Conservation (phyloP, 768 basidiomycete species). For the Trichaptum fuscoviolaceum region DNA sequence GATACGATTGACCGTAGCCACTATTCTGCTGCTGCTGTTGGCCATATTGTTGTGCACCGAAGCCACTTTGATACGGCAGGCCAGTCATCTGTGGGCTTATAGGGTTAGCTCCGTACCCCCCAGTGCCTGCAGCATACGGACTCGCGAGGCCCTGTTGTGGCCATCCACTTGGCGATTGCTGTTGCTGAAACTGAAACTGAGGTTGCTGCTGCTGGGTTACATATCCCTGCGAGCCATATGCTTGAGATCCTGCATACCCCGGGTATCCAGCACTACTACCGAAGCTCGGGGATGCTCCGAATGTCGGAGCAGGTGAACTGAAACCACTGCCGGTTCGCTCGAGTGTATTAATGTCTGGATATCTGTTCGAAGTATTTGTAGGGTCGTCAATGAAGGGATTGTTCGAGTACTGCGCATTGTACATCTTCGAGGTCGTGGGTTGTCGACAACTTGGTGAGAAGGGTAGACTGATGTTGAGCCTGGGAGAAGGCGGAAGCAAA, state of each 20-base stretch:
- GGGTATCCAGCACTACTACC: background rate
- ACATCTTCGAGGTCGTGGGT: background rate
- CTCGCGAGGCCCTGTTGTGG: background rate
- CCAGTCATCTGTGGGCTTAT: slow-evolving; percentile 2
- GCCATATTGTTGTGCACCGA: background rate
- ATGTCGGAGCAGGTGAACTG: background rate
- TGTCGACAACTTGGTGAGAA: background rate
- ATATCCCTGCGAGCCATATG: background rate
- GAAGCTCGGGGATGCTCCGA: background rate
- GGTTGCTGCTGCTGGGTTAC: background rate
- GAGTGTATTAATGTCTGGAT: slow-evolving; percentile 47
- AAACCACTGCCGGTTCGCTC: background rate
- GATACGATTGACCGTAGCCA: background rate
- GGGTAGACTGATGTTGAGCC: background rate
- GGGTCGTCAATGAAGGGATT: slow-evolving; percentile 66
- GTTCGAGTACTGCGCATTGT: slow-evolving; percentile 34
- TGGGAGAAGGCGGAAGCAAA: background rate
- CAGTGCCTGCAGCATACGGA: background rate
- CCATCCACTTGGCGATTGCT: background rate
- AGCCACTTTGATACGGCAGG: background rate
- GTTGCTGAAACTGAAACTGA: background rate
- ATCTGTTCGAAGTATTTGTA: slow-evolving; percentile 44
- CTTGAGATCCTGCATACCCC: background rate
- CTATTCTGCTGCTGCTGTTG: background rate
- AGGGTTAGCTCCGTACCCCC: background rate